phyloP scores from a whole-genome alignment of 2,329 filamentous ascomycete genomes.

The Emydomyces testavorans region DNA sequence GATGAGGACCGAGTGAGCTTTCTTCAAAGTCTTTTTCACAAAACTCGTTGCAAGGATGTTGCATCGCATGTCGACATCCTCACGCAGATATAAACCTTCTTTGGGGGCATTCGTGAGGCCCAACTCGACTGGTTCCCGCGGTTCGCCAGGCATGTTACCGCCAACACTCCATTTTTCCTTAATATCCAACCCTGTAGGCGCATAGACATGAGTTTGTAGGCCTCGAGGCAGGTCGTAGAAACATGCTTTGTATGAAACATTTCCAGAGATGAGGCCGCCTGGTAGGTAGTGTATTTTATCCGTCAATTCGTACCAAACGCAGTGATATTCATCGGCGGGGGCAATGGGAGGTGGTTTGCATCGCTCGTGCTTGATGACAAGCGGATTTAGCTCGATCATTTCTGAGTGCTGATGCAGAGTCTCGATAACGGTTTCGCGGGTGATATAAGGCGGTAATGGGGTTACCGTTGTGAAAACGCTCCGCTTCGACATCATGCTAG shows the following conservation, averaged over 20 bases:
- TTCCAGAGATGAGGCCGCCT: conserved; percentile 50
- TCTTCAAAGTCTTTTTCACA: conserved; percentile 71
- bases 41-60: conserved; percentile 65
- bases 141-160: conserved; percentile 60
- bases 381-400: conserved; percentile 81
- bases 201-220: conserved; percentile 72
- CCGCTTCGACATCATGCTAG: conserved; percentile 52
- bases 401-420: conserved; percentile 66
- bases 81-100: conserved; percentile 65
- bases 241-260: conserved; percentile 66
- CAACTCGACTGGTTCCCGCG: conserved; percentile 52
- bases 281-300: conserved; percentile 68
- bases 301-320: conserved; percentile 66
- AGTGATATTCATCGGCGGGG: conserved; percentile 57
- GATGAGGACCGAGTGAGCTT: conserved; percentile 60
- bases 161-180: conserved; percentile 65
- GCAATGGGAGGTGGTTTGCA: conserved; percentile 58
- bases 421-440: conserved; percentile 57
- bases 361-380: conserved; percentile 59
- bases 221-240: conserved; percentile 65
- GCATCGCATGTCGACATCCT: conserved; percentile 74
- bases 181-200: conserved; percentile 69
- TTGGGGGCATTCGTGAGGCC: conserved; percentile 51
- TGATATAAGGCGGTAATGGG: conserved; percentile 57
- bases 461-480: conserved; percentile 67